These are phyloP conservation scores for Pontederia crassipes DNA, from an alignment of 176 grass and related monocot species.

Conservation along the genomic window DNA sequence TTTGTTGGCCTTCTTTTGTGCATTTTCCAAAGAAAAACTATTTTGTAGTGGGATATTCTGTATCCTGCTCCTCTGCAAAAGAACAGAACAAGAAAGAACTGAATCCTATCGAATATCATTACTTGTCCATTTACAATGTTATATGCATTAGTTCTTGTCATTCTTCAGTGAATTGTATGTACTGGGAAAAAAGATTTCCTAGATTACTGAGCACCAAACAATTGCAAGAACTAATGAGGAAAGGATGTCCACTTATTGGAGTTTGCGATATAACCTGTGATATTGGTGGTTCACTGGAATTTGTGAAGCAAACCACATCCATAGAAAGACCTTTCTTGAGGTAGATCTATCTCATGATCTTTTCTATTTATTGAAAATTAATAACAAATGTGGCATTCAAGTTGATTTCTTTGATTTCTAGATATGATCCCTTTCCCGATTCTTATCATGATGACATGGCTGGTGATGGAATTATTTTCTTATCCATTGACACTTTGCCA, in stretches of 20 bases:
- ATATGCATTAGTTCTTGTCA: neutral
- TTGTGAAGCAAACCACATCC: slow-evolving; percentile 62
- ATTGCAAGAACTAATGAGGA: slow-evolving; percentile 56
- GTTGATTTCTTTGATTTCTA: slow-evolving; percentile 13
- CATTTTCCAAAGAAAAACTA: slow-evolving; percentile 7
- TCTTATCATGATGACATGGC: slow-evolving; percentile 74
- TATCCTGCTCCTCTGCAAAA: neutral
- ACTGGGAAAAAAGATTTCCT: slow-evolving; percentile 96
- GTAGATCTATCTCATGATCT: slow-evolving; percentile 23
- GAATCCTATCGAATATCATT: neutral
- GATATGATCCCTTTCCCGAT: slow-evolving; percentile 64
- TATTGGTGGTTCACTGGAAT: slow-evolving; percentile 90
- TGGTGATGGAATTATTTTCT: slow-evolving; percentile 65
- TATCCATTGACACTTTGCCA: slow-evolving; percentile 91
- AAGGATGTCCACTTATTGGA: slow-evolving; percentile 57
- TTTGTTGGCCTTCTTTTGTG: neutral
- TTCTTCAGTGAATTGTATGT: slow-evolving; percentile 88
- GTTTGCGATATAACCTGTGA: slow-evolving; percentile 95
- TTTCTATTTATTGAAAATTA: slow-evolving; percentile 14
- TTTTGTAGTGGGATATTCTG: neutral
- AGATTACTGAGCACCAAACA: slow-evolving; percentile 60
- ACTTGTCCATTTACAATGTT: neutral
- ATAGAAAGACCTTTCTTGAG: slow-evolving; percentile 94
- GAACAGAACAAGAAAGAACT: neutral
- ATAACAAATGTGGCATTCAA: neutral